Conservation (phyloP, 352 stramenopile genomes). For the Phytopythium montanum region DNA sequence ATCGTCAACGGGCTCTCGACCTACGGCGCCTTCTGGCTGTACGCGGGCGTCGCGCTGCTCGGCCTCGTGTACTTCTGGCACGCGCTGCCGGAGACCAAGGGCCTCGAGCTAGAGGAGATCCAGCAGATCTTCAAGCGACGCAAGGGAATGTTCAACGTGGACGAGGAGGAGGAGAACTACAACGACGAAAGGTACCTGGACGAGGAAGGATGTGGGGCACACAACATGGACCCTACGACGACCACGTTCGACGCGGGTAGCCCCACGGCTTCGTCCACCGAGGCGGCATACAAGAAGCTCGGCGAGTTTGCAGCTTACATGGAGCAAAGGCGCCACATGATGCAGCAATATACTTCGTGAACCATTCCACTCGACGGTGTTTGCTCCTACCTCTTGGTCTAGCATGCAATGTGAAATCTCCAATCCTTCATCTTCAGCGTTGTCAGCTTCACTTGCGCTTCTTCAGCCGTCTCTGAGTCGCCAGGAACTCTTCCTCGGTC, state of each 20-base stretch:
- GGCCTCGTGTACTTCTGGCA: constrained; percentile 80
- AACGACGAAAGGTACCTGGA: neutral
- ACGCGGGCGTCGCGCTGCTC: constrained; percentile 68
- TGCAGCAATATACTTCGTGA: neutral
- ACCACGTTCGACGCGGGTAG: neutral
- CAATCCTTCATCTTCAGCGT: neutral
- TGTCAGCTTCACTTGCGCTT: constrained; percentile 20
- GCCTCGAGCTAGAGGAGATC: constrained; percentile 91
- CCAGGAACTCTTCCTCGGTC: constrained; percentile 66
- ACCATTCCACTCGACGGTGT: neutral
- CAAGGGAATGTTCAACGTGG: constrained; percentile 2
- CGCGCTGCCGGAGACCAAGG: constrained; percentile 92
- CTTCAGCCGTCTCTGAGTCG: constrained; percentile 47
- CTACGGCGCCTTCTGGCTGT: constrained; percentile 91
- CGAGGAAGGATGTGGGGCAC: neutral
- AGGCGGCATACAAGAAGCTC: neutral
- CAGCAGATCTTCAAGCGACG: constrained; percentile 77
- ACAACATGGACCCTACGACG: neutral
- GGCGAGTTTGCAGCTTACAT: neutral
- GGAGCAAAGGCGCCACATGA: neutral
- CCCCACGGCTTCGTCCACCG: neutral
- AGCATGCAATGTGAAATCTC: too few species aligned
- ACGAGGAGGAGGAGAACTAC: neutral
- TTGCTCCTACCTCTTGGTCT: neutral
- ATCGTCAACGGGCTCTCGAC: constrained; percentile 60